Conservation (phyloP, 805 yeast species). For the Isabelozyma gotoi region DNA sequence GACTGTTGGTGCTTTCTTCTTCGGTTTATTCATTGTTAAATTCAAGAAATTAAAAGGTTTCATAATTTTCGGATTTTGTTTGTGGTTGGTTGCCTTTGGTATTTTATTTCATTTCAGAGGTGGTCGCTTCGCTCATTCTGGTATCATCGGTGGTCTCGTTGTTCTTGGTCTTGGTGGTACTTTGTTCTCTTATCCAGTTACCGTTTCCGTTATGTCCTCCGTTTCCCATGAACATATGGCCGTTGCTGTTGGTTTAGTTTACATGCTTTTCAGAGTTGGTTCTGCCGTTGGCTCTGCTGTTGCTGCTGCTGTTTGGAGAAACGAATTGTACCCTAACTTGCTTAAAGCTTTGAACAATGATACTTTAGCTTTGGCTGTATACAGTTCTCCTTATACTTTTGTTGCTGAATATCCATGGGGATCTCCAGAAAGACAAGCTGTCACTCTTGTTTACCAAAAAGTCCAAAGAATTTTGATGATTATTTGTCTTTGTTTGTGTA, state of each 20-base stretch:
- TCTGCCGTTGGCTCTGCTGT: conserved; percentile 17
- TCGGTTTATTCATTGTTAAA: conserved; percentile 13
- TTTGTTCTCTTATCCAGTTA: conserved; percentile 16
- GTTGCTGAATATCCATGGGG: conserved; percentile 53
- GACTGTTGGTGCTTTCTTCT: conserved; percentile 12
- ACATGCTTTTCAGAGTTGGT: conserved; percentile 15
- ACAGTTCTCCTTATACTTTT: conserved; percentile 51
- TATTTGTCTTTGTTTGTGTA: conserved; percentile 33
- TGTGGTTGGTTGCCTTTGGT: conserved; percentile 61
- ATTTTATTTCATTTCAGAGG: conserved; percentile 54
- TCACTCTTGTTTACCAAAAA: conserved; percentile 54
- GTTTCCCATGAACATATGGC: conserved; percentile 19
- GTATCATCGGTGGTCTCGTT: conserved; percentile 16
- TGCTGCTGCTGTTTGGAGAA: conserved; percentile 22
- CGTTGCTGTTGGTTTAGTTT: conserved; percentile 11
- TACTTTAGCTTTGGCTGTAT: conserved; percentile 45
- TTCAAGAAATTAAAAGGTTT: conserved; percentile 41
- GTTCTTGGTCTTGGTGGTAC: conserved; percentile 19
- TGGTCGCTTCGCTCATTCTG: conserved; percentile 15
- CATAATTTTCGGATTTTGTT: conserved; percentile 50
- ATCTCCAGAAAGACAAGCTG: conserved; percentile 53
- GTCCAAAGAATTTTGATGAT: conserved; percentile 55
- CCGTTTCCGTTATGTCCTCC: conserved; percentile 12
- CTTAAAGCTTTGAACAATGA: conserved; percentile 17
- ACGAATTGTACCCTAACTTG: conserved; percentile 5